Conservation (phyloP, 306 rosid genomes). For the Glycine latifolia region DNA sequence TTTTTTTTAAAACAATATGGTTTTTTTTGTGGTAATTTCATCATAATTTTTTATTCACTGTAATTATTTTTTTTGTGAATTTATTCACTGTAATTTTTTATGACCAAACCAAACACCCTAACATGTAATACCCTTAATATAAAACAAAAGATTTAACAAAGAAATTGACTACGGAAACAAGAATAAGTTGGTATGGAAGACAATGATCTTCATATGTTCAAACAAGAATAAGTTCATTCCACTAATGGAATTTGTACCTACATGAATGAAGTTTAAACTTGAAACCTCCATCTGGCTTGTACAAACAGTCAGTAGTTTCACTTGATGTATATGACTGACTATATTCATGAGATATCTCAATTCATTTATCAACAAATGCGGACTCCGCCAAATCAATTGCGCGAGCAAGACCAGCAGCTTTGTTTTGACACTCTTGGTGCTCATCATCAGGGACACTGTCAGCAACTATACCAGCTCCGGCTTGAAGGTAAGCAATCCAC, state of each 20-base stretch:
- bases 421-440: conserved; percentile 83
- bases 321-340: not conserved
- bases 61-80: no score
- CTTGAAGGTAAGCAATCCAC: conserved; percentile 90
- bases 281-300: conserved; percentile 8
- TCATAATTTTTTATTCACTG: no score
- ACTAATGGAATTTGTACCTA: not conserved
- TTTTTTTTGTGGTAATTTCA: no score
- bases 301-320: conserved; percentile 1
- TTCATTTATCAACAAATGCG: conserved; percentile 57
- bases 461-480: conserved; percentile 91
- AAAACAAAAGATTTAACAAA: no score
- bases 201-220: no score
- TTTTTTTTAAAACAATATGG: no score
- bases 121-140: no score
- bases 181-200: no score
- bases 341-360: not conserved
- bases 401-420: conserved; percentile 90
- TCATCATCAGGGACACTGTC: conserved; percentile 83
- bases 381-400: conserved; percentile 86
- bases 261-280: not conserved
- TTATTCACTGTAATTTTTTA: no score
- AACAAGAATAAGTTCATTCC: not conserved
- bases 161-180: no score
- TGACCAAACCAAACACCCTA: no score